phyloP scores from a whole-genome alignment of 306 rosid genomes.

The Elaeagnus macrophylla region DNA sequence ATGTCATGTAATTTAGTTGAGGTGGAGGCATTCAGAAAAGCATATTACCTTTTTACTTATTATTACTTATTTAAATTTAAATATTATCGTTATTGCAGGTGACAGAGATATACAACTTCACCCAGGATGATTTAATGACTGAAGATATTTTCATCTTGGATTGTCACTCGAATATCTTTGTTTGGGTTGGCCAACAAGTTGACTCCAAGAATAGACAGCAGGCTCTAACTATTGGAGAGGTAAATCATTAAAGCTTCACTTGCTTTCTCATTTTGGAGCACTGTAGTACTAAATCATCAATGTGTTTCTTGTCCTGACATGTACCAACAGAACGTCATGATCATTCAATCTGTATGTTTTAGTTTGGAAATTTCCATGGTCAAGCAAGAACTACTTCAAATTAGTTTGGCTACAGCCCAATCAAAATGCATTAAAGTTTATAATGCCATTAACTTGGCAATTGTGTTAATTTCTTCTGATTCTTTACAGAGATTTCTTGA shows the following conservation, averaged over 20 bases:
- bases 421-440: constrained; percentile 11
- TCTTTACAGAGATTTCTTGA: constrained; percentile 75
- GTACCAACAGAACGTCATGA: too few relatives aligned
- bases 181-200: constrained; percentile 92
- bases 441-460: constrained; percentile 8
- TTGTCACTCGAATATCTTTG: constrained; percentile 71
- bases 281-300: constrained; percentile 1
- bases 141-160: constrained; percentile 84
- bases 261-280: constrained; percentile 15
- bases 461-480: constrained; percentile 19
- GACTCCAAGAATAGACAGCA: constrained; percentile 53
- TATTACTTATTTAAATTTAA: constrained; percentile 30
- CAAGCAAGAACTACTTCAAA: background rate
- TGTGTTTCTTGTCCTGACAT: too few relatives aligned
- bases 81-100: constrained; percentile 45
- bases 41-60: constrained; percentile 13
- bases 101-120: constrained; percentile 76
- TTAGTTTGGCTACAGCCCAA: constrained; percentile 2
- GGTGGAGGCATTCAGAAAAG: constrained; percentile 7
- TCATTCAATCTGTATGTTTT: too few relatives aligned
- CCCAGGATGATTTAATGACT: constrained; percentile 98
- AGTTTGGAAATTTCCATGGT: too few relatives aligned
- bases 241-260: constrained; percentile 31
- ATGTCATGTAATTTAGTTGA: constrained; percentile 9
- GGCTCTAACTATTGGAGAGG: constrained; percentile 91